Evolutionary conservation across 768 basidiomycete species (phyloP).

Genomic region (Pleurotus giganteus): DNA sequence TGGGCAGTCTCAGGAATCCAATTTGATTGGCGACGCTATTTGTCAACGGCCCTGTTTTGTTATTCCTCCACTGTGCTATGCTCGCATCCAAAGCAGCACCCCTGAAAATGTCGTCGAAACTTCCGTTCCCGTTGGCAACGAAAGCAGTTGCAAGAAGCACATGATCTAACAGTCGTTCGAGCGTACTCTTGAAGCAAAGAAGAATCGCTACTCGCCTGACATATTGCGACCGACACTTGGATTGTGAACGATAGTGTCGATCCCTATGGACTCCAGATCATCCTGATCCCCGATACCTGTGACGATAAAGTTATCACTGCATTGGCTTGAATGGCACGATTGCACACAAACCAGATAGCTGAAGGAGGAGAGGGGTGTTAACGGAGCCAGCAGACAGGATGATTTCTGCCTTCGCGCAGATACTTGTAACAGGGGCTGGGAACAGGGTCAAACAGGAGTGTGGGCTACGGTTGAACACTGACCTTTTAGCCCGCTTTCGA

Average conservation of each 20-base stretch:
- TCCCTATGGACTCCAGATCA: constrained; percentile 12
- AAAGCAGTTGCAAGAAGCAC: constrained; percentile 11
- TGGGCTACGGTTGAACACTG: neutral
- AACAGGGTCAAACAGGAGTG: neutral
- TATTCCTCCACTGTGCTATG: constrained; percentile 18
- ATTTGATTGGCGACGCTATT: constrained; percentile 15
- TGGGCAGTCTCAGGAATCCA: constrained; percentile 24
- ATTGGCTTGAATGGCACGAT: neutral
- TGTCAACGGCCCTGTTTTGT: constrained; percentile 17
- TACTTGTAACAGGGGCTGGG: neutral
- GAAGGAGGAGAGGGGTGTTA: neutral
- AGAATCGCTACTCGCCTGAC: neutral
- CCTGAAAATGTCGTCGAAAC: constrained; percentile 13
- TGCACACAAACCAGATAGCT: neutral
- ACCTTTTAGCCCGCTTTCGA: neutral
- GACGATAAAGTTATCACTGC: too few species aligned
- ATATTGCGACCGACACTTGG: constrained; percentile 9
- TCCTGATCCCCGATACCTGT: constrained; percentile 1
- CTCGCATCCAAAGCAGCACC: neutral
- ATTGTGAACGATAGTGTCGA: constrained; percentile 14
- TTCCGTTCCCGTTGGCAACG: constrained; percentile 18
- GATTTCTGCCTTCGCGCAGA: neutral
- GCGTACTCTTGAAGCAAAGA: neutral
- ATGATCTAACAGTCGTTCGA: constrained; percentile 10
- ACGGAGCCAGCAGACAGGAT: constrained; percentile 7